Evolutionary conservation across 2,329 filamentous ascomycete genomes (phyloP).

Genomic region (Monosporascus sp.): DNA sequence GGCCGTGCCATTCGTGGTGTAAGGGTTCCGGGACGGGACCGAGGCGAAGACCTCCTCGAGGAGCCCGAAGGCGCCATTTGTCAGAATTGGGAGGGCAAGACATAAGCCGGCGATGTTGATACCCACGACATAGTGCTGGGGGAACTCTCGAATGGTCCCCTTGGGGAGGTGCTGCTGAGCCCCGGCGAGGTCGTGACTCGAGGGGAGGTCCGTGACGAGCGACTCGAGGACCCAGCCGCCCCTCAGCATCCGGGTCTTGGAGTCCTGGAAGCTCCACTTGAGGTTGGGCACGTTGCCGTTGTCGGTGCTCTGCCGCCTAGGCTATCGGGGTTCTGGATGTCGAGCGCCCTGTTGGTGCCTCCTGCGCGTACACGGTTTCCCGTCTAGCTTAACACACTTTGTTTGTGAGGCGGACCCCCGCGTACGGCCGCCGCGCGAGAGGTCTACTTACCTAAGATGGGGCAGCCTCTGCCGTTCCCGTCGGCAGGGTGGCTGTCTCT

Average conservation of each 20-base stretch:
- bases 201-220: conserved; percentile 60
- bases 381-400: neutral
- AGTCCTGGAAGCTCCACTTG: conserved; percentile 67
- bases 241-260: conserved; percentile 54
- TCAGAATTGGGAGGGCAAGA: conserved; percentile 2
- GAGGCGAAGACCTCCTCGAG: too few relatives aligned
- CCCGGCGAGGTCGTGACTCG: conserved; percentile 60
- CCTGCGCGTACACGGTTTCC: conserved; percentile 33
- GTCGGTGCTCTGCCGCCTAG: conserved; percentile 58
- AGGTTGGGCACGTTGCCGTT: conserved; percentile 60
- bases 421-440: too few relatives aligned
- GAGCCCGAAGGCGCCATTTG: conserved; percentile 28
- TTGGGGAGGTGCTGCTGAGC: conserved; percentile 65
- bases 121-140: conserved; percentile 62
- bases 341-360: conserved; percentile 57
- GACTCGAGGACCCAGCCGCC: conserved; percentile 64
- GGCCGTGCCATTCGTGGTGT: too few relatives aligned
- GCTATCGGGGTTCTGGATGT: conserved; percentile 59
- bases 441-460: conserved; percentile 45
- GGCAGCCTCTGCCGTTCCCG: conserved; percentile 51
- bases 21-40: too few relatives aligned
- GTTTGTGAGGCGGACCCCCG: neutral
- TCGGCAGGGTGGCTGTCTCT: conserved; percentile 51
- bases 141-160: conserved; percentile 59
- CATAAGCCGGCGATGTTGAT: neutral